A percentile compares a stretch with the other conserved stretches of the same genome.
These are phyloP conservation scores for Melaleuca quinquenervia DNA, from an alignment of 345 rosid genomes.

Conservation along the genomic window DNA sequence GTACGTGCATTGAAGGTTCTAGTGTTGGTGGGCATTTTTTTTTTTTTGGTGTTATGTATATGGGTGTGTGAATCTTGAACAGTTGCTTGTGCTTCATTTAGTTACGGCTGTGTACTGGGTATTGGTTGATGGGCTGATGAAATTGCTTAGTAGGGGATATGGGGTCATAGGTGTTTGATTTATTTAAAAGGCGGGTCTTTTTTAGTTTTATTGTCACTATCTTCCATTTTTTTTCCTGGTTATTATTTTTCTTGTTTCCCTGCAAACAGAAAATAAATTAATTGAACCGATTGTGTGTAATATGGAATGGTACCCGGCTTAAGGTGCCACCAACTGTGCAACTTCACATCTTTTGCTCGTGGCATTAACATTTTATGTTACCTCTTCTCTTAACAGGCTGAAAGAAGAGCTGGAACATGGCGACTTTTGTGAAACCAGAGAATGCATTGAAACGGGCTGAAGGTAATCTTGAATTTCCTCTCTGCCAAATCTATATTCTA, in stretches of 20 bases:
- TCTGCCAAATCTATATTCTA: not conserved
- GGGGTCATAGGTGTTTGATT: not conserved
- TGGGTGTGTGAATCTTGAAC: not conserved
- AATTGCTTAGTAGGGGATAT: not conserved
- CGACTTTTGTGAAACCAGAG: constrained; percentile 75
- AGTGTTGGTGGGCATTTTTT: not conserved
- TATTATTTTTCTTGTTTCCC: not conserved
- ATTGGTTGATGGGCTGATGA: not conserved
- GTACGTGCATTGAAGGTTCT: not conserved
- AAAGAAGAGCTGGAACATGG: constrained; percentile 28
- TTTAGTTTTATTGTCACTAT: not conserved
- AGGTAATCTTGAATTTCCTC: constrained; percentile 28
- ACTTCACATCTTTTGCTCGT: not conserved
- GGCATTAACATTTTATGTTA: not conserved
- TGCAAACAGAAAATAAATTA: not conserved
- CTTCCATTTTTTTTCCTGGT: not conserved
- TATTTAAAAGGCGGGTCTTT: not conserved
- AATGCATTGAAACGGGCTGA: constrained; percentile 92
- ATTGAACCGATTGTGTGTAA: not conserved
- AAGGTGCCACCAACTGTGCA: not conserved
- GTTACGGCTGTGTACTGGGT: not conserved
- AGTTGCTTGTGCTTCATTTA: not conserved
- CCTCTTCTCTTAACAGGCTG: not conserved
- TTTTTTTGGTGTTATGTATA: not conserved
- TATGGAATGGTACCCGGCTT: not conserved